Percentiles rank a stretch among this genome's conserved stretches.
Conservation (phyloP, 139 green algal genomes). For the Deuterostichococcus epilithicus region DNA sequence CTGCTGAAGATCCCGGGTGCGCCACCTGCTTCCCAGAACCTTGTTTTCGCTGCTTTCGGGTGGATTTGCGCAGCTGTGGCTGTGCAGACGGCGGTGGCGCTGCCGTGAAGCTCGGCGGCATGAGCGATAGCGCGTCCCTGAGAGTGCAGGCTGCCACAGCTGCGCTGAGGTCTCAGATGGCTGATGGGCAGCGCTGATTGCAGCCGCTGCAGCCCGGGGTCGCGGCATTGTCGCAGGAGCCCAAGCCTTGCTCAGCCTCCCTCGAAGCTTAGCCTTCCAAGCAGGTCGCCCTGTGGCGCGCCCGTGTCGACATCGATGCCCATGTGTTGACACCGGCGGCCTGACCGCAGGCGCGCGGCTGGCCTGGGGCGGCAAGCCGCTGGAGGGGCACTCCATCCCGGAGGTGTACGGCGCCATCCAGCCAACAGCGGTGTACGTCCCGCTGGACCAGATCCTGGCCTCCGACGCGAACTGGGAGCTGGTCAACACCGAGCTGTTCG, state of each 20-base stretch:
- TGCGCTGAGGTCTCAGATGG: too few relatives aligned
- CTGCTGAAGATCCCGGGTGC: conserved; percentile 80
- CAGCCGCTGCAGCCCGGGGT: too few relatives aligned
- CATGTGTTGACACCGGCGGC: too few relatives aligned
- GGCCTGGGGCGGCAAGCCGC: conserved; percentile 78
- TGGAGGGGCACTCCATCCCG: conserved; percentile 86
- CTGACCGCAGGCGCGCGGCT: conserved; percentile 68
- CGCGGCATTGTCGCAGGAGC: too few relatives aligned
- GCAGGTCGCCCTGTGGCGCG: too few relatives aligned
- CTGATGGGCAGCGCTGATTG: too few relatives aligned
- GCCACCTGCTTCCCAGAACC: background rate
- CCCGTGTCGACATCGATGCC: too few relatives aligned
- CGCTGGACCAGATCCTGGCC: conserved; percentile 69
- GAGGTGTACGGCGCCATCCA: conserved; percentile 87
- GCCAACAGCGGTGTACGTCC: conserved; percentile 93
- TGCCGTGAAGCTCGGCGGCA: too few relatives aligned
- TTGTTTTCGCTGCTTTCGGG: background rate
- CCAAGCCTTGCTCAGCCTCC: too few relatives aligned
- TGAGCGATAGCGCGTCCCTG: too few relatives aligned
- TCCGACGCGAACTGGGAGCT: conserved; percentile 61
- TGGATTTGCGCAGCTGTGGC: background rate
- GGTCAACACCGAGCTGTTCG: conserved; percentile 94
- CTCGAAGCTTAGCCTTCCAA: too few relatives aligned
- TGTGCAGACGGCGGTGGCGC: background rate
- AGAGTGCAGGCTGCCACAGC: too few relatives aligned